phyloP scores from a whole-genome alignment of 345 rosid species.

The Syzygium oleosum region DNA sequence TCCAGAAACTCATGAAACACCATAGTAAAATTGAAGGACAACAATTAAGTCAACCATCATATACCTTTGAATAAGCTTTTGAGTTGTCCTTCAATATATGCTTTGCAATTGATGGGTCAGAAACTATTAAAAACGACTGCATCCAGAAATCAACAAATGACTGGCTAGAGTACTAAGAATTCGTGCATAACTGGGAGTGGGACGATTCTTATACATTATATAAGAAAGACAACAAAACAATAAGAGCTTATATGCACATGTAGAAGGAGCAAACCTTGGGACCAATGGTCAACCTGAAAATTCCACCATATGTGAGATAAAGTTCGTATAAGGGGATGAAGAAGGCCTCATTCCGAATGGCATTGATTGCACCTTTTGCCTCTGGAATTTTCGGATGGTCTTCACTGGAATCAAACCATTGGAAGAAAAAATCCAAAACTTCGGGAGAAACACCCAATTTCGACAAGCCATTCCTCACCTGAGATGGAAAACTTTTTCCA shows the following conservation, averaged over 20 bases:
- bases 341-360: slow-evolving; percentile 80
- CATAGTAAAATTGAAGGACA: neutral
- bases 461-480: slow-evolving; percentile 57
- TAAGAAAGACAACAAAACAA: neutral
- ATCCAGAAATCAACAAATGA: slow-evolving; percentile 7
- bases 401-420: slow-evolving; percentile 33
- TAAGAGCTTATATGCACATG: neutral
- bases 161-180: neutral
- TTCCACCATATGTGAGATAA: slow-evolving; percentile 89
- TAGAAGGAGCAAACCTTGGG: slow-evolving; percentile 63
- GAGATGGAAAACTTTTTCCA: slow-evolving; percentile 40
- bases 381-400: slow-evolving; percentile 68
- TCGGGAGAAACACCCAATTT: slow-evolving; percentile 58
- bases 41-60: neutral
- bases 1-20: neutral
- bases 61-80: slow-evolving; percentile 85
- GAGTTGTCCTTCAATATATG: slow-evolving; percentile 80
- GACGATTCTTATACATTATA: neutral
- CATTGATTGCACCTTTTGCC: slow-evolving; percentile 61
- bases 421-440: slow-evolving; percentile 48
- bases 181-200: neutral
- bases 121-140: slow-evolving; percentile 89
- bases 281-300: slow-evolving; percentile 84
- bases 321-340: slow-evolving; percentile 88
- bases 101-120: slow-evolving; percentile 90